Conservation (phyloP, 371 early-diverging fungal species). For the Modicella reniformis region DNA sequence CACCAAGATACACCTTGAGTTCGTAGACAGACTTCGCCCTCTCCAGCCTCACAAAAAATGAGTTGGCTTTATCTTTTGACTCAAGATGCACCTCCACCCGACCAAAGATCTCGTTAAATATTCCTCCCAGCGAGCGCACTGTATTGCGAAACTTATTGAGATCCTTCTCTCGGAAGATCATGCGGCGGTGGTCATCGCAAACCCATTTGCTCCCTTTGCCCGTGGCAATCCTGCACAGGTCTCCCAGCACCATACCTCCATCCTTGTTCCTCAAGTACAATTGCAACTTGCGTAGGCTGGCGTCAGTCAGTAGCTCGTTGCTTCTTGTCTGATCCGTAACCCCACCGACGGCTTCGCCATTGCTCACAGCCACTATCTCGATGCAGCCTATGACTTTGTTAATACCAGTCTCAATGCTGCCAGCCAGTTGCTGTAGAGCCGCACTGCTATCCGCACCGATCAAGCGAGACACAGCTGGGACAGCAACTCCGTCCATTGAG, state of each 20-base stretch:
- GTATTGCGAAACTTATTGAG: too few relatives aligned
- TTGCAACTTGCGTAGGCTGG: constrained; percentile 17
- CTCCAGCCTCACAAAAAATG: constrained; percentile 23
- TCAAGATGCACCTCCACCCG: too few relatives aligned
- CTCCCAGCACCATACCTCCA: background rate
- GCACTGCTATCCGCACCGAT: background rate
- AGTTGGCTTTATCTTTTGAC: background rate
- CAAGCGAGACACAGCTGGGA: constrained; percentile 1
- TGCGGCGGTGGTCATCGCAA: constrained; percentile 25
- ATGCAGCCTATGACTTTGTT: background rate
- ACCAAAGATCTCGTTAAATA: too few relatives aligned
- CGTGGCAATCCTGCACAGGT: constrained; percentile 16
- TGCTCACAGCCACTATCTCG: too few relatives aligned
- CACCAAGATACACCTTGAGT: constrained; percentile 12
- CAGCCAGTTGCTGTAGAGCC: background rate
- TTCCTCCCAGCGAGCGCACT: background rate
- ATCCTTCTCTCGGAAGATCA: background rate
- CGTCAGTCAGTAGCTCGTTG: constrained; percentile 9
- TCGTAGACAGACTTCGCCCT: constrained; percentile 17
- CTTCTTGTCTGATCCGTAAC: background rate
- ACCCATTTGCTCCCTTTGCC: constrained; percentile 28
- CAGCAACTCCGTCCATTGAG: constrained; percentile 14
- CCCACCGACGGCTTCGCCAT: too few relatives aligned
- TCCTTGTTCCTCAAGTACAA: constrained; percentile 18
- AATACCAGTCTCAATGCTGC: background rate